Evolutionary conservation across 768 basidiomycete genomes (phyloP).

Genomic region (Lentinula detonsa): DNA sequence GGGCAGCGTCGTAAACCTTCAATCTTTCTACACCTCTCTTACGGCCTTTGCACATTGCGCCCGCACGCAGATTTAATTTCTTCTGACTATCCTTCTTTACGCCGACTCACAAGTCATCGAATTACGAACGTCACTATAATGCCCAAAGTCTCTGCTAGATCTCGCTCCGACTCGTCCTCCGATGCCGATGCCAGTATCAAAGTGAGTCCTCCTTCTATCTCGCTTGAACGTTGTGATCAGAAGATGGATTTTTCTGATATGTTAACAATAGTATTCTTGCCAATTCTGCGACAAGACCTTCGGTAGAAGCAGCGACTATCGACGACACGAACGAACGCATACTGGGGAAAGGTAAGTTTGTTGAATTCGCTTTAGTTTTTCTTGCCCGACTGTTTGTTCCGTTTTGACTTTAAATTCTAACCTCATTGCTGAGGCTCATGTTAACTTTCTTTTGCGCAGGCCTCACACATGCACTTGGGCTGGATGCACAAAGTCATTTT

Average conservation of each 20-base stretch:
- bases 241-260: neutral
- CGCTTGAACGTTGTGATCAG: neutral
- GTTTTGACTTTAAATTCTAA: no score
- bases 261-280: constrained; percentile 28
- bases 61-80: neutral
- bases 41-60: constrained; percentile 3
- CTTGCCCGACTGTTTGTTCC: no score
- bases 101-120: neutral
- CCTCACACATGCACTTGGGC: constrained; percentile 38
- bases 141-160: neutral
- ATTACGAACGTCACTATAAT: neutral
- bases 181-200: neutral
- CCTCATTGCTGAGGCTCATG: neutral
- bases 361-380: neutral
- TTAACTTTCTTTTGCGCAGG: constrained; percentile 23
- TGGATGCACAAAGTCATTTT: constrained; percentile 47
- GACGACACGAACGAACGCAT: constrained; percentile 50
- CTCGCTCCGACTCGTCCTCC: neutral
- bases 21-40: neutral
- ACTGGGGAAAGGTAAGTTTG: constrained; percentile 39
- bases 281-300: constrained; percentile 44
- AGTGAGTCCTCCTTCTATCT: neutral
- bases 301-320: constrained; percentile 52
- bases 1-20: constrained; percentile 16
- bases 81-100: neutral